phyloP scores from a whole-genome alignment of 2,329 filamentous ascomycete species.

The Paecilomyces niveus region DNA sequence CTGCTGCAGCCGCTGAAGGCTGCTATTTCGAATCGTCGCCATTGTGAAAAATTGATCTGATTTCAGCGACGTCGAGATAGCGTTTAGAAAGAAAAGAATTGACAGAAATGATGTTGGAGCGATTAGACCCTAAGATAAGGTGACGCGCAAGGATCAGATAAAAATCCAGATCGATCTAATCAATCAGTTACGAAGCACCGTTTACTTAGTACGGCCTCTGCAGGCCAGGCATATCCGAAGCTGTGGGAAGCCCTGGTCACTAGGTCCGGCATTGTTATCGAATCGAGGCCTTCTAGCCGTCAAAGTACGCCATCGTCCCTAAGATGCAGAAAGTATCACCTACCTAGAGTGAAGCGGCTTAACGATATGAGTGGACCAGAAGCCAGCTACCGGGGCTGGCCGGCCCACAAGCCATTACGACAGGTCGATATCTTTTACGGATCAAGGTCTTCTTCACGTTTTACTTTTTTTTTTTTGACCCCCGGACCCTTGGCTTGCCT shows the following conservation, averaged over 20 bases:
- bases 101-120: not conserved
- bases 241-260: not conserved
- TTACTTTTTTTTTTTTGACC: not conserved
- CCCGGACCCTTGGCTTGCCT: not conserved
- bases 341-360: not conserved
- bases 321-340: not conserved
- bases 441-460: not conserved
- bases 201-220: not conserved
- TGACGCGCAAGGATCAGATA: not conserved
- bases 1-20: conserved; percentile 8
- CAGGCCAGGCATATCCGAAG: not conserved
- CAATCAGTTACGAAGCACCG: not conserved
- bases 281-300: not conserved
- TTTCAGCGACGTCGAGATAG: not conserved
- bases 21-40: not conserved
- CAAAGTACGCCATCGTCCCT: not conserved
- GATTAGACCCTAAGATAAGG: not conserved
- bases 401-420: not conserved
- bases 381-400: not conserved
- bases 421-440: not conserved
- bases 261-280: too few species aligned
- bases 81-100: not conserved
- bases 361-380: not conserved
- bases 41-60: not conserved
- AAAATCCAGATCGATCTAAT: not conserved